Evolutionary conservation across 805 yeast species (phyloP).

Genomic region (Candida incommunis): DNA sequence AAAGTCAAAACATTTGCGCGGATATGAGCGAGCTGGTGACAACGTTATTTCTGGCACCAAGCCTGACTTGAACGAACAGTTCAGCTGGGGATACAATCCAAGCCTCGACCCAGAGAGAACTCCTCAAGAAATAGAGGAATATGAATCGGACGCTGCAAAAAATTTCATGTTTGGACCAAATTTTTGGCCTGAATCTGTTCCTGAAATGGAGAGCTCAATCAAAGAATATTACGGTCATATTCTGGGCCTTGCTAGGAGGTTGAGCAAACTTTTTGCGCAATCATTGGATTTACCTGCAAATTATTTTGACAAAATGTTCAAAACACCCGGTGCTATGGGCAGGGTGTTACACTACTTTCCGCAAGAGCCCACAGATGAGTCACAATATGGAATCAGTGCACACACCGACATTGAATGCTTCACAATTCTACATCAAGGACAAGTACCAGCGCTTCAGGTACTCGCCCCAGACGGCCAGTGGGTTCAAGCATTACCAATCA

Average conservation of each 20-base stretch:
- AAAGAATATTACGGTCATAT: slow-evolving; percentile 2
- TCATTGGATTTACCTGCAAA: slow-evolving; percentile 4
- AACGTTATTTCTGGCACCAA: slow-evolving; percentile 1
- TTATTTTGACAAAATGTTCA: slow-evolving; percentile 3
- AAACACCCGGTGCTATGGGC: slow-evolving; percentile 6
- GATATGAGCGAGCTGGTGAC: not conserved
- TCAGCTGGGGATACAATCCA: slow-evolving; percentile 5
- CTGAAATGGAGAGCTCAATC: not conserved
- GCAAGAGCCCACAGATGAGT: slow-evolving; percentile 17
- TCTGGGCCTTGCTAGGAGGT: slow-evolving; percentile 3
- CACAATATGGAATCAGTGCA: slow-evolving; percentile 25
- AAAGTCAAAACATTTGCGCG: not conserved
- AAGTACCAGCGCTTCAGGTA: slow-evolving; percentile 27
- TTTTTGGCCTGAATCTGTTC: not conserved
- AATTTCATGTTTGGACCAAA: not conserved
- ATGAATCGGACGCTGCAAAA: not conserved
- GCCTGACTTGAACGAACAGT: slow-evolving; percentile 5
- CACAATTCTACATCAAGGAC: slow-evolving; percentile 24
- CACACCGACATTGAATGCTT: slow-evolving; percentile 27
- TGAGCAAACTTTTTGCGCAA: slow-evolving; percentile 3
- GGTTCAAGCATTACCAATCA: slow-evolving; percentile 23
- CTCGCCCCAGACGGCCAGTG: slow-evolving; percentile 20
- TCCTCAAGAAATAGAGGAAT: not conserved
- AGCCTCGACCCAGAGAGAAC: slow-evolving; percentile 3
- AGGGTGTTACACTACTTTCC: slow-evolving; percentile 25